phyloP scores from a whole-genome alignment of 2,329 filamentous ascomycete genomes.

The Trichoderma asperellum region DNA sequence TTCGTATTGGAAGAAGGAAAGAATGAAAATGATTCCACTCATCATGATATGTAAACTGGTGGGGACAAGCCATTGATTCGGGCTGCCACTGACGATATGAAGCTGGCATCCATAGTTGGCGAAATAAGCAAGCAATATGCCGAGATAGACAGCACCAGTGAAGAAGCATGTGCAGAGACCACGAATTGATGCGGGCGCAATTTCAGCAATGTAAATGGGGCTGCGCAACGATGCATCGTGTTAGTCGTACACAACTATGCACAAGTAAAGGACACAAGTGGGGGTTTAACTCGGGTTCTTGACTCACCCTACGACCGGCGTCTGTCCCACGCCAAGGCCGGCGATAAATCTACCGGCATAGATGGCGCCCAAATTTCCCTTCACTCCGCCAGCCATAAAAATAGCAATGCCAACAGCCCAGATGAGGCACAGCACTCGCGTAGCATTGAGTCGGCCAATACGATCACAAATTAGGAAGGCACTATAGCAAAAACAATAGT shows the following conservation, averaged over 20 bases:
- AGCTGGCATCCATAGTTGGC: conserved; percentile 65
- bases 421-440: conserved; percentile 58
- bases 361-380: conserved; percentile 59
- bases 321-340: conserved; percentile 68
- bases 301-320: conserved; percentile 61
- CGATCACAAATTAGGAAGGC: conserved; percentile 63
- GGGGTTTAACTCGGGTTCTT: neutral
- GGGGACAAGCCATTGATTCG: conserved; percentile 65
- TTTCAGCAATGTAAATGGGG: conserved; percentile 74
- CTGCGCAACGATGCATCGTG: conserved; percentile 30
- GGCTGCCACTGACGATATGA: conserved; percentile 52
- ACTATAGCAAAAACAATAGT: conserved; percentile 40
- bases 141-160: conserved; percentile 67
- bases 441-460: conserved; percentile 66
- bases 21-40: conserved; percentile 68
- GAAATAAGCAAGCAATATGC: conserved; percentile 80
- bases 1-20: conserved; percentile 71
- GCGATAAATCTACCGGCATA: conserved; percentile 70
- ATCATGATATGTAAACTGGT: conserved; percentile 80
- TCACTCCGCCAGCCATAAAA: conserved; percentile 57
- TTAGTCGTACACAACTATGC: neutral
- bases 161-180: conserved; percentile 70
- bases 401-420: conserved; percentile 64
- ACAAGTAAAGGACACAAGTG: neutral
- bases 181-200: conserved; percentile 68